A percentile compares a stretch with the other conserved stretches of the same genome.
phyloP scores from a whole-genome alignment of 805 yeast species.

The Jamesozyma spencerorum region DNA sequence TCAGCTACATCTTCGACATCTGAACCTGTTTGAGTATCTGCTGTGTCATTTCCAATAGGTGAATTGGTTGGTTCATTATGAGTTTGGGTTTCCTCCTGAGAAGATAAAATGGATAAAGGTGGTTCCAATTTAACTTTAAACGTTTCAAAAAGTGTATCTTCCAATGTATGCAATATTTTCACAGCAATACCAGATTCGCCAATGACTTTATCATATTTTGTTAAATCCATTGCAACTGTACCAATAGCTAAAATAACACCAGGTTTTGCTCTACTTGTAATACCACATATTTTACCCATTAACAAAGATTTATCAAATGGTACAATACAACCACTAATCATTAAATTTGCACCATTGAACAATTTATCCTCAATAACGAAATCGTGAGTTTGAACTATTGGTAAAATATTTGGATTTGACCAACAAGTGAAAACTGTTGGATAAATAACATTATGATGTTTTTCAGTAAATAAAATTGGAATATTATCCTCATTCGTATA shows the following conservation, averaged over 20 bases:
- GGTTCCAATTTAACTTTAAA: slow-evolving; percentile 38
- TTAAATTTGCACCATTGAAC: slow-evolving; percentile 74
- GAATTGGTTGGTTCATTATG: slow-evolving; percentile 2
- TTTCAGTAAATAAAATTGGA: slow-evolving; percentile 65
- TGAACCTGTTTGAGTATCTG: slow-evolving; percentile 4
- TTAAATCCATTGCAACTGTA: slow-evolving; percentile 40
- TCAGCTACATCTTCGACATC: slow-evolving; percentile 29
- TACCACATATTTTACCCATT: slow-evolving; percentile 58
- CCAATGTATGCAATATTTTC: slow-evolving; percentile 52
- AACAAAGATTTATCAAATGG: slow-evolving; percentile 44
- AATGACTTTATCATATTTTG: slow-evolving; percentile 36
- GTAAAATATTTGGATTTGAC: slow-evolving; percentile 55
- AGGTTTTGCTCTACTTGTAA: slow-evolving; percentile 54
- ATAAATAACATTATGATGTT: slow-evolving; percentile 41
- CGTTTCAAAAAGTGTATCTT: slow-evolving; percentile 52
- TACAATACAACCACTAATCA: slow-evolving; percentile 61
- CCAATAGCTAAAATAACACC: slow-evolving; percentile 68
- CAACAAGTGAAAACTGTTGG: slow-evolving; percentile 74
- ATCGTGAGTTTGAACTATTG: slow-evolving; percentile 60
- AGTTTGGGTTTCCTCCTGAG: background rate
- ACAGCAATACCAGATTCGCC: slow-evolving; percentile 77
- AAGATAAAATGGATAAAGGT: slow-evolving; percentile 30
- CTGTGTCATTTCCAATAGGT: slow-evolving; percentile 6
- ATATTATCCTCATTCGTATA: slow-evolving; percentile 51
- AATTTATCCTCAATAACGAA: slow-evolving; percentile 52